Conservation (phyloP, 164 flowering plant genomes). For the Cinnamomum micranthum region DNA sequence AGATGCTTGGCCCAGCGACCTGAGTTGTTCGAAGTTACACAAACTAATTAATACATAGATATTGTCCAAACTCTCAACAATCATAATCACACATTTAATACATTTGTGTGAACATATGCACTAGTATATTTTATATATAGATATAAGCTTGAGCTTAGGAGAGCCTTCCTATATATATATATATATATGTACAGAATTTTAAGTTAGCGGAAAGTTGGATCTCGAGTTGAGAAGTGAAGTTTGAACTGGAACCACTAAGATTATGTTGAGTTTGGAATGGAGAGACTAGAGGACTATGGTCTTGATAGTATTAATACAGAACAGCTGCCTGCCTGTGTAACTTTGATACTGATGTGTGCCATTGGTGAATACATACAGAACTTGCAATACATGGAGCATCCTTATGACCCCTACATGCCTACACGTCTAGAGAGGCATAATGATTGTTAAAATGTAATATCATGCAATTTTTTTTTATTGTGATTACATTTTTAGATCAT, state of each 20-base stretch:
- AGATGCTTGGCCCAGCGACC: slow-evolving; percentile 55
- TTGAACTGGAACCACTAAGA: not conserved
- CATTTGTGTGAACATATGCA: not conserved
- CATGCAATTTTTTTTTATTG: no score
- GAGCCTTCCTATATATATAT: no score
- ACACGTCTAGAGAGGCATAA: no score
- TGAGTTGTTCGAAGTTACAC: slow-evolving; percentile 10
- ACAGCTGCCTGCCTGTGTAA: not conserved
- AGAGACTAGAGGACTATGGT: not conserved
- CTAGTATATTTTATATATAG: no score
- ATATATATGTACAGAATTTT: no score
- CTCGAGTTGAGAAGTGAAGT: no score
- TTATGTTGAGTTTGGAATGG: not conserved
- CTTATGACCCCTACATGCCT: no score
- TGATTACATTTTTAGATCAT: no score
- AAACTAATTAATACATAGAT: not conserved
- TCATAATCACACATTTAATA: no score
- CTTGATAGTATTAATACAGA: not conserved
- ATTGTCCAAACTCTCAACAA: not conserved
- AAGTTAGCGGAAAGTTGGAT: not conserved
- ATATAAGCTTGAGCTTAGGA: no score
- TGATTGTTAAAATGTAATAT: no score
- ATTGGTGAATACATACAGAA: not conserved
- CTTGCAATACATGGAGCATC: not conserved
- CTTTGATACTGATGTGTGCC: not conserved